Percentiles rank a stretch among this genome's conserved stretches.
phyloP scores from a whole-genome alignment of 2,329 filamentous ascomycete species.

The Penicillium sp. region DNA sequence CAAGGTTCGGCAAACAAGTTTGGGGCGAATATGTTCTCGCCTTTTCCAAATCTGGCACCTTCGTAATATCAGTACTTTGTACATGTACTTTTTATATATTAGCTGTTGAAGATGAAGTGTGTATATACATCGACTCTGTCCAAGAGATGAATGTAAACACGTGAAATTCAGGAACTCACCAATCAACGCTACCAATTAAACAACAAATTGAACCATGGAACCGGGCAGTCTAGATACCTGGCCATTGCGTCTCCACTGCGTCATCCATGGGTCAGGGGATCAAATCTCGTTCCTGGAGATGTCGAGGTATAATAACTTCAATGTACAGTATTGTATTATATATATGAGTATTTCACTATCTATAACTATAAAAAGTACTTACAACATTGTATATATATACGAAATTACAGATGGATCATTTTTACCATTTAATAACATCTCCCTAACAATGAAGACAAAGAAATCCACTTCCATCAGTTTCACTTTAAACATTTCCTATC shows the following conservation, averaged over 20 bases:
- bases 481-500: background rate
- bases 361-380: background rate
- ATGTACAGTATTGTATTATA: background rate
- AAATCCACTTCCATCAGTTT: slow-evolving; percentile 3
- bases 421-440: too few species aligned
- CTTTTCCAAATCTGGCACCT: too few species aligned
- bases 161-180: background rate
- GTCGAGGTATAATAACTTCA: background rate
- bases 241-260: slow-evolving; percentile 24
- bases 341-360: background rate
- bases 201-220: slow-evolving; percentile 17
- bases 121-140: background rate
- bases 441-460: background rate
- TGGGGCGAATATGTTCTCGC: background rate
- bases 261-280: slow-evolving; percentile 7
- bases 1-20: background rate
- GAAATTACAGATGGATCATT: background rate
- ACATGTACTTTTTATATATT: background rate
- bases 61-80: background rate
- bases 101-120: background rate
- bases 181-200: slow-evolving; percentile 3
- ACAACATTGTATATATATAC: too few species aligned
- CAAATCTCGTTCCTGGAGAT: background rate
- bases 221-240: slow-evolving; percentile 22
- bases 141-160: background rate